These are phyloP conservation scores for Plectosphaerella sp. DNA, from an alignment of 2,329 filamentous ascomycete genomes.

Conservation along the genomic window DNA sequence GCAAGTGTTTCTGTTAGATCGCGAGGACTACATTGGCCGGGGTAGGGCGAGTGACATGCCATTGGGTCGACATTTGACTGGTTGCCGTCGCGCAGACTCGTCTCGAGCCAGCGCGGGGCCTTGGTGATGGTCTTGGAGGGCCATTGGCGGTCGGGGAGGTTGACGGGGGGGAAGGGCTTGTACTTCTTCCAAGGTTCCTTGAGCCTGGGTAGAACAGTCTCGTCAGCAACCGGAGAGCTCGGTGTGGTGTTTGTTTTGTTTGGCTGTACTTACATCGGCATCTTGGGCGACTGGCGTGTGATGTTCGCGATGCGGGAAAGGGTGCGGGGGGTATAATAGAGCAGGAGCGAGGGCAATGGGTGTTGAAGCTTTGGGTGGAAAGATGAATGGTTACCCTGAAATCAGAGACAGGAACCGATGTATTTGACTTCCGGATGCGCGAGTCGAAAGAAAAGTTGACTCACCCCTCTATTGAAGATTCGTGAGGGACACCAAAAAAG, in stretches of 20 bases:
- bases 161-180: slow-evolving; percentile 36
- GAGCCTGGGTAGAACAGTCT: slow-evolving; percentile 4
- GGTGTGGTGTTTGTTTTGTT: neutral
- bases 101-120: slow-evolving; percentile 74
- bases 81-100: slow-evolving; percentile 76
- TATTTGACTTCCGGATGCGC: no score
- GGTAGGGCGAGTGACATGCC: slow-evolving; percentile 45
- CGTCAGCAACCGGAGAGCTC: neutral
- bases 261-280: slow-evolving; percentile 9
- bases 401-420: no score
- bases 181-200: slow-evolving; percentile 14
- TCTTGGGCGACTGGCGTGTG: slow-evolving; percentile 2
- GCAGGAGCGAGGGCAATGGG: no score
- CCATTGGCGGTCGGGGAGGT: slow-evolving; percentile 75
- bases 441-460: no score
- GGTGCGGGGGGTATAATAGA: no score
- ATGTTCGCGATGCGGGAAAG: neutral
- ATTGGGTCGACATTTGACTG: slow-evolving; percentile 85
- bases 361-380: no score
- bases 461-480: no score
- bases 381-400: no score
- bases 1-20: slow-evolving; percentile 5
- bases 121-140: slow-evolving; percentile 77
- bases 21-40: neutral
- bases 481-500: no score